A percentile compares a stretch with the other conserved stretches of the same genome.
Evolutionary conservation across 352 stramenopile genomes (phyloP).

Genomic region (Pythium vanterpoolii): DNA sequence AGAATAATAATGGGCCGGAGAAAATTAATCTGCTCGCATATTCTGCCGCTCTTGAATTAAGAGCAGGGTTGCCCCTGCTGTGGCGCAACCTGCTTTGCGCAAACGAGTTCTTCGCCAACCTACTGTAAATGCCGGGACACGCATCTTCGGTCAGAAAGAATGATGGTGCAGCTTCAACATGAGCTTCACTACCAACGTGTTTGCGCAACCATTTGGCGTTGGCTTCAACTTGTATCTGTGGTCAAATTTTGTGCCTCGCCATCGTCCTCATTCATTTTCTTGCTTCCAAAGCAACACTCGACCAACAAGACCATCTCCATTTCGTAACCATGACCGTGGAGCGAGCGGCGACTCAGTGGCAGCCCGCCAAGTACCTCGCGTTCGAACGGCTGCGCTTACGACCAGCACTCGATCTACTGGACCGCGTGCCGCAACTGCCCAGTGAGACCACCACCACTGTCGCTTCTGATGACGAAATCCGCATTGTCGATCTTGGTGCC

Average conservation of each 20-base stretch:
- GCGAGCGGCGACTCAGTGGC: conserved; percentile 44
- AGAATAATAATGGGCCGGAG: too few relatives aligned
- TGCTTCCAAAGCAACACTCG: neutral
- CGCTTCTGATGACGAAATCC: conserved; percentile 2
- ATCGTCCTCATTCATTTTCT: neutral
- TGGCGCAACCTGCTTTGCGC: too few relatives aligned
- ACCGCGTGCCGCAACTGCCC: conserved; percentile 30
- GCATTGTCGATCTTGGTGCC: conserved; percentile 67
- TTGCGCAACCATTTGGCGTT: neutral
- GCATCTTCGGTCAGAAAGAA: too few relatives aligned
- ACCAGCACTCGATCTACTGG: conserved; percentile 63
- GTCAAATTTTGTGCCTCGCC: neutral
- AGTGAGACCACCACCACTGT: neutral
- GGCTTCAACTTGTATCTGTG: neutral
- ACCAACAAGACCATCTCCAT: neutral
- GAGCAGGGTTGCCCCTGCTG: too few relatives aligned
- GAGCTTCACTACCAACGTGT: neutral
- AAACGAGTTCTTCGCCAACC: too few relatives aligned
- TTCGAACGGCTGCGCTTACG: conserved; percentile 63
- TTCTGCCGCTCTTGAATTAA: too few relatives aligned
- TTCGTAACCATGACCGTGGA: neutral
- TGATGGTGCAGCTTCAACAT: neutral
- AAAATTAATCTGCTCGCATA: too few relatives aligned
- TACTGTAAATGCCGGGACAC: too few relatives aligned
- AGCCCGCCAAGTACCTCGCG: conserved; percentile 55